Evolutionary conservation across 106 monocot species (phyloP).

Genomic region (Acorus calamus): DNA sequence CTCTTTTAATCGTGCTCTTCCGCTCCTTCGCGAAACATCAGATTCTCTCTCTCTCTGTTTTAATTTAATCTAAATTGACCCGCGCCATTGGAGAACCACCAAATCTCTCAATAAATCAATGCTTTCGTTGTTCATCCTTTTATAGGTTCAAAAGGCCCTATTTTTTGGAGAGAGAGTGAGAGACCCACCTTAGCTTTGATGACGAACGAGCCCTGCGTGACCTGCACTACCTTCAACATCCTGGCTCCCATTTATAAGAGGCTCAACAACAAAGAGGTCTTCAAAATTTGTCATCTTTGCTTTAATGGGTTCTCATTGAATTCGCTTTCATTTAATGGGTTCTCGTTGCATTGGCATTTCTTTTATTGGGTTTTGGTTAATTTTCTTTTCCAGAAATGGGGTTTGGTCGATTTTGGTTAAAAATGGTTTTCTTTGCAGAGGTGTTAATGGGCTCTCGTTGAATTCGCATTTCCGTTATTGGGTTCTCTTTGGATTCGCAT

Average conservation of each 20-base stretch:
- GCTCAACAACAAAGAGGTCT: slow-evolving; percentile 42
- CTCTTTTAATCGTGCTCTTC: too few relatives aligned
- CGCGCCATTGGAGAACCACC: too few relatives aligned
- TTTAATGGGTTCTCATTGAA: neutral
- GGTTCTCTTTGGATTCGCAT: neutral
- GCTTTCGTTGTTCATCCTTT: too few relatives aligned
- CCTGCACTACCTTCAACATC: slow-evolving; percentile 82
- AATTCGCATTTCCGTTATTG: neutral
- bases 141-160: neutral
- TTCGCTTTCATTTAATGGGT: neutral
- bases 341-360: neutral
- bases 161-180: neutral
- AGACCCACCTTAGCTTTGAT: slow-evolving; percentile 5
- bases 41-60: too few relatives aligned
- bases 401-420: neutral
- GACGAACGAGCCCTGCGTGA: slow-evolving; percentile 25
- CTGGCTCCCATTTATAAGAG: slow-evolving; percentile 81
- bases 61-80: too few relatives aligned
- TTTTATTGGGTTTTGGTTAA: neutral
- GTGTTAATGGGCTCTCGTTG: neutral
- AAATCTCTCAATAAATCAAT: too few relatives aligned
- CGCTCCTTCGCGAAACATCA: too few relatives aligned
- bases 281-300: neutral
- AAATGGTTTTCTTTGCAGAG: neutral
- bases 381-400: neutral